Conservation (phyloP, 2,329 filamentous ascomycete species). For the Fusarium sp. region DNA sequence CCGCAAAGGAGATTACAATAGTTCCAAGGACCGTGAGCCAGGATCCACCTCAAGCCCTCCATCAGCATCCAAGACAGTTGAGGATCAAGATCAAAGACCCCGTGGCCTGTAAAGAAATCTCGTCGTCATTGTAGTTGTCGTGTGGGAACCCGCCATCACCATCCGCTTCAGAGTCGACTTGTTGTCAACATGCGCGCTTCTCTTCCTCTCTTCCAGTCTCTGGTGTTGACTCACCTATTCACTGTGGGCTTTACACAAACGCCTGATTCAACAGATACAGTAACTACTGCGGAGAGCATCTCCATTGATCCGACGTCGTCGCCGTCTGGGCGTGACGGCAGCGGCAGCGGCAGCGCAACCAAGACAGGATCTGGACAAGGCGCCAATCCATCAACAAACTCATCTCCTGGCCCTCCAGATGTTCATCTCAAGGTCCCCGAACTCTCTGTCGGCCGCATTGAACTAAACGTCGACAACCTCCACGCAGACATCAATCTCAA, state of each 20-base stretch:
- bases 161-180: background rate
- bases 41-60: no score
- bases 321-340: background rate
- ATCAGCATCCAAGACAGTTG: no score
- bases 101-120: no score
- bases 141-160: background rate
- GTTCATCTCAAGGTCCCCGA: slow-evolving; percentile 24
- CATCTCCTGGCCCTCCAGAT: slow-evolving; percentile 22
- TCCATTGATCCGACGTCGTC: slow-evolving; percentile 8
- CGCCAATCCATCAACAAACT: no score
- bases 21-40: slow-evolving; percentile 4
- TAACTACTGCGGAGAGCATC: slow-evolving; percentile 22
- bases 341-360: slow-evolving; percentile 8
- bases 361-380: no score
- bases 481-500: slow-evolving; percentile 30
- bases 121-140: no score
- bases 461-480: slow-evolving; percentile 23
- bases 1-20: slow-evolving; percentile 15
- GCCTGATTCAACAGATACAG: slow-evolving; percentile 22
- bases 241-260: slow-evolving; percentile 12
- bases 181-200: slow-evolving; percentile 16
- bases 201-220: slow-evolving; percentile 6
- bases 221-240: slow-evolving; percentile 13
- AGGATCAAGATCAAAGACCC: no score
- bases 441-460: slow-evolving; percentile 25